Conservation (phyloP, 1,284 basidiomycete genomes). For the Tausonia pullulans region DNA sequence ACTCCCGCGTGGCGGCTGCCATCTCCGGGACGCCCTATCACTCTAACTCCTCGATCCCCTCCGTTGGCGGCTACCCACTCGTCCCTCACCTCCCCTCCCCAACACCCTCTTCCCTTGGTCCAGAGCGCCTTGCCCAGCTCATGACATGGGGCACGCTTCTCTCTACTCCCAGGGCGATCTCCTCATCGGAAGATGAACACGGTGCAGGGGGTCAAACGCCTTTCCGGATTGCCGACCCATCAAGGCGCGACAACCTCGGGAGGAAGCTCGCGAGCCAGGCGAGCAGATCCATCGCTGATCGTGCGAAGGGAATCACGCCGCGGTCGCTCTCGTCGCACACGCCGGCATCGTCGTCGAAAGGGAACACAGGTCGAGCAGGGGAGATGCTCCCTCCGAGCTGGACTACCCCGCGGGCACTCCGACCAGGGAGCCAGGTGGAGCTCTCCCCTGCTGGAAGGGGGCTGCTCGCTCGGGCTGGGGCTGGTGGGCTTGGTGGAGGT, state of each 20-base stretch:
- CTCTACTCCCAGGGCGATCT: conserved; percentile 71
- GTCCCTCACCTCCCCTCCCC: conserved; percentile 78
- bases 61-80: conserved; percentile 51
- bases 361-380: conserved; percentile 18
- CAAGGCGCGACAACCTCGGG: conserved; percentile 62
- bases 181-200: conserved; percentile 41
- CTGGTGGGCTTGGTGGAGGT: conserved; percentile 8
- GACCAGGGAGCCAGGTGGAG: conserved; percentile 52
- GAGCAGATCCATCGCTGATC: conserved; percentile 31
- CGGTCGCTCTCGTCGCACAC: conserved; percentile 25
- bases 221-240: conserved; percentile 59
- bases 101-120: conserved; percentile 63
- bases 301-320: conserved; percentile 32
- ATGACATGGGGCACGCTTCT: conserved; percentile 89
- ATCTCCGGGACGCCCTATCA: conserved; percentile 54
- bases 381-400: conserved; percentile 32
- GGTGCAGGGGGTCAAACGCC: conserved; percentile 45
- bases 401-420: conserved; percentile 59
- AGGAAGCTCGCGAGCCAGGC: conserved; percentile 56
- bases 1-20: conserved; percentile 55
- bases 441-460: conserved; percentile 69
- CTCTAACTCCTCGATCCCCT: conserved; percentile 32
- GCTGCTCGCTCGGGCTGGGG: conserved; percentile 53
- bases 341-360: conserved; percentile 27
- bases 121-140: conserved; percentile 64